These are phyloP conservation scores for Clonostachys sp. DNA, from an alignment of 2,329 filamentous ascomycete genomes.

Conservation along the genomic window DNA sequence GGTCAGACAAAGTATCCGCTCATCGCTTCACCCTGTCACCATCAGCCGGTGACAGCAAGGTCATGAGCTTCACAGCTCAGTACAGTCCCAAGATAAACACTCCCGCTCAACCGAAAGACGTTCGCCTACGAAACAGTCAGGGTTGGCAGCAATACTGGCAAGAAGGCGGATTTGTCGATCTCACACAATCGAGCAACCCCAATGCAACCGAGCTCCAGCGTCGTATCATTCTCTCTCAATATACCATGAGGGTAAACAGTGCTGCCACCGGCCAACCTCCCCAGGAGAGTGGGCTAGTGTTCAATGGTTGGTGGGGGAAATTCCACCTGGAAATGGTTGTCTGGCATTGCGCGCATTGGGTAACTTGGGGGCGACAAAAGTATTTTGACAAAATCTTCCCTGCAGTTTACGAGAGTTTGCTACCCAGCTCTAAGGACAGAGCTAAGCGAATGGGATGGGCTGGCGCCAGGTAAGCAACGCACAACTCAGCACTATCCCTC, in stretches of 20 bases:
- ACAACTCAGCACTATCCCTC: too few relatives aligned
- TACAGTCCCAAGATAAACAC: constrained; percentile 19
- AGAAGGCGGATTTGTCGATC: constrained; percentile 33
- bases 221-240: constrained; percentile 36
- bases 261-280: constrained; percentile 28
- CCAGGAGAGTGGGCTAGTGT: constrained; percentile 38
- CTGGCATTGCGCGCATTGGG: background rate
- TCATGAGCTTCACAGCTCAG: constrained; percentile 23
- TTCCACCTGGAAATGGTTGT: background rate
- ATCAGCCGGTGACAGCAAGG: constrained; percentile 4
- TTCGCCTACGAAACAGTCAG: constrained; percentile 12
- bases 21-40: constrained; percentile 22
- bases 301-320: constrained; percentile 39
- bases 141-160: constrained; percentile 30
- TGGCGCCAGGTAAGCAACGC: constrained; percentile 22
- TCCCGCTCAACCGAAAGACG: constrained; percentile 13
- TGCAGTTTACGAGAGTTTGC: background rate
- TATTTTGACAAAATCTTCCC: background rate
- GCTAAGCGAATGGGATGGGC: constrained; percentile 28
- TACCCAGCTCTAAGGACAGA: background rate
- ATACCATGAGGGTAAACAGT: constrained; percentile 34
- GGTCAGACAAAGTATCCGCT: constrained; percentile 14
- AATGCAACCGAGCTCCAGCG: constrained; percentile 35
- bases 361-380: background rate
- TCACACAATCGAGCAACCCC: constrained; percentile 24